A percentile compares a stretch with the other conserved stretches of the same genome.
Conservation (phyloP, 805 yeast species). For the Teunomyces cretensis region DNA sequence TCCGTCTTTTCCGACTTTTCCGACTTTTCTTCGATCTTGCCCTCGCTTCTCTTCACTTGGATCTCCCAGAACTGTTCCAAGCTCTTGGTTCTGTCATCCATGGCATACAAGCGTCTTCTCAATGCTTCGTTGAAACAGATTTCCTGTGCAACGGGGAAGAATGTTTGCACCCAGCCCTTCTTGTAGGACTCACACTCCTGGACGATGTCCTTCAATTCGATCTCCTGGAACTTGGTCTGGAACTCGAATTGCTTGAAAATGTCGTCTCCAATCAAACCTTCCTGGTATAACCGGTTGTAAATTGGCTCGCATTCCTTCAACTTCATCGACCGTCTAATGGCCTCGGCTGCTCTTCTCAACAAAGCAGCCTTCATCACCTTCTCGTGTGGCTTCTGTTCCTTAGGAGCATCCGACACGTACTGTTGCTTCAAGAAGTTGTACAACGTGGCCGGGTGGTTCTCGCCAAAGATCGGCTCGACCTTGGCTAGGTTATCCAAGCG, state of each 20-base stretch:
- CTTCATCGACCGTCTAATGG: conserved; percentile 78
- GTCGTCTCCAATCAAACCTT: conserved; percentile 90
- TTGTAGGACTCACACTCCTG: conserved; percentile 71
- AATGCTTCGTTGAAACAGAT: conserved; percentile 90
- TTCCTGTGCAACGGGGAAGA: conserved; percentile 81
- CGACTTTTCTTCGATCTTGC: conserved; percentile 4
- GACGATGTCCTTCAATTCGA: conserved; percentile 76
- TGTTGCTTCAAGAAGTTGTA: conserved; percentile 58
- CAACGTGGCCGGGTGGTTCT: conserved; percentile 63
- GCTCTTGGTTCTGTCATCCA: conserved; percentile 39
- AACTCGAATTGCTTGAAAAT: conserved; percentile 76
- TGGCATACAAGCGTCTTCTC: conserved; percentile 62
- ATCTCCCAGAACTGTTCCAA: conserved; percentile 38
- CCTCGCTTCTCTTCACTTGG: conserved; percentile 12
- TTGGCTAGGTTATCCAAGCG: conserved; percentile 52
- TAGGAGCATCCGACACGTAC: conserved; percentile 27
- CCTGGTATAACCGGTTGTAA: conserved; percentile 71
- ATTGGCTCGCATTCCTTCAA: conserved; percentile 75
- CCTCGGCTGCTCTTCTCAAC: conserved; percentile 73
- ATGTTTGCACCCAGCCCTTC: conserved; percentile 75
- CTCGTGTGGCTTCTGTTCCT: conserved; percentile 62
- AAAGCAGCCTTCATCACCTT: conserved; percentile 66
- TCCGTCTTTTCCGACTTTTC: conserved; percentile 6
- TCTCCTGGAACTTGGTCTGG: conserved; percentile 73
- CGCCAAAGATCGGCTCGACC: conserved; percentile 72